phyloP scores from a whole-genome alignment of 768 basidiomycete species.

The Coprinopsis strossmayeri region DNA sequence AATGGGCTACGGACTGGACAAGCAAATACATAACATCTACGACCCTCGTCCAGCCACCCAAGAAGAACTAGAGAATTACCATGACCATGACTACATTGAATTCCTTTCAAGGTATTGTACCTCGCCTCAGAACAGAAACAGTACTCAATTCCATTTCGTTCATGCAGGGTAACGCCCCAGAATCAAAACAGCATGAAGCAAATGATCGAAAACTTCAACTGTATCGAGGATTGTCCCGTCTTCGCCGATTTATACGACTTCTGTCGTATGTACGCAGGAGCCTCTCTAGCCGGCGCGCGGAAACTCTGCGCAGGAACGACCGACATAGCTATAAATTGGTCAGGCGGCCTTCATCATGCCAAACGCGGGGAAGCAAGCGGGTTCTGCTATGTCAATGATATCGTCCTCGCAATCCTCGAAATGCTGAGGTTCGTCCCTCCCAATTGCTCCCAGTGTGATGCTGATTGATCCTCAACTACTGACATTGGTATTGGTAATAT shows the following conservation, averaged over 20 bases:
- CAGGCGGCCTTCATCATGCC: slow-evolving; percentile 95
- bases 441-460: not conserved
- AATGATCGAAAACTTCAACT: slow-evolving; percentile 84
- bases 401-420: slow-evolving; percentile 91
- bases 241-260: slow-evolving; percentile 95
- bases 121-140: not conserved
- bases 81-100: slow-evolving; percentile 93
- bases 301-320: slow-evolving; percentile 81
- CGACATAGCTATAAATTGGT: slow-evolving; percentile 99
- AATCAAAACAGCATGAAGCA: slow-evolving; percentile 67
- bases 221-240: slow-evolving; percentile 95
- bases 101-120: slow-evolving; percentile 77
- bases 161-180: slow-evolving; percentile 76
- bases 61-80: slow-evolving; percentile 85
- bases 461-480: not conserved
- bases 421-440: slow-evolving; percentile 58
- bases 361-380: slow-evolving; percentile 98
- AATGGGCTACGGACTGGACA: slow-evolving; percentile 92
- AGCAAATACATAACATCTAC: slow-evolving; percentile 89
- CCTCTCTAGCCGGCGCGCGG: slow-evolving; percentile 83
- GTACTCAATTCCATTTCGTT: not conserved
- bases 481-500: slow-evolving; percentile 1
- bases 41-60: slow-evolving; percentile 85
- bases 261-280: slow-evolving; percentile 91
- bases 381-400: slow-evolving; percentile 98